Percentiles rank a stretch among this genome's conserved stretches.
These are phyloP conservation scores for Mortierella sp. DNA, from an alignment of 371 early-diverging fungal genomes.

Conservation along the genomic window DNA sequence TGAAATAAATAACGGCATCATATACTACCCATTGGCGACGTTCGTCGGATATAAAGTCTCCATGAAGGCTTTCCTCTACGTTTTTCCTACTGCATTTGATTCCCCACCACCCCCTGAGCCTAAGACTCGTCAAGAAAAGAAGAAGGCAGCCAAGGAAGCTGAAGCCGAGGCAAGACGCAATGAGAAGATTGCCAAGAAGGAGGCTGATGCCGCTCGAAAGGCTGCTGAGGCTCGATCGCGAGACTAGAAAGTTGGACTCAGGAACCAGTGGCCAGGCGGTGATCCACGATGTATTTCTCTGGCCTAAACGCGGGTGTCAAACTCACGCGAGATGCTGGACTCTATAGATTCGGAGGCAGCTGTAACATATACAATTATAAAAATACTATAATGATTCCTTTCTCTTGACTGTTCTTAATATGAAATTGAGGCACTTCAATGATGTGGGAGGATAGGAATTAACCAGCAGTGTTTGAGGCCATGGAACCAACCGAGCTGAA, in stretches of 20 bases:
- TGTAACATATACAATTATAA: neutral
- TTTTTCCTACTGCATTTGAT: slow-evolving; percentile 45
- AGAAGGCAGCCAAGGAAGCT: slow-evolving; percentile 45
- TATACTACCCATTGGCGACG: slow-evolving; percentile 37
- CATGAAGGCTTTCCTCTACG: slow-evolving; percentile 22
- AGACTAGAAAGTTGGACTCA: slow-evolving; percentile 4
- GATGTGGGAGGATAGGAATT: too few species aligned
- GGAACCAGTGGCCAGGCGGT: too few species aligned
- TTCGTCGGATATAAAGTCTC: slow-evolving; percentile 36
- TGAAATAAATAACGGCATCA: slow-evolving; percentile 35
- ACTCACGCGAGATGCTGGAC: neutral
- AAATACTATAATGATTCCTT: neutral
- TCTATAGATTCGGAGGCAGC: neutral
- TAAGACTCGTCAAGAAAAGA: slow-evolving; percentile 51
- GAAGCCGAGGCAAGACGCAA: slow-evolving; percentile 25
- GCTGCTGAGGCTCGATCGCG: slow-evolving; percentile 31
- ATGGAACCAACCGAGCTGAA: too few species aligned
- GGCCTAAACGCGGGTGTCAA: neutral
- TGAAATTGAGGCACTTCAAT: too few species aligned
- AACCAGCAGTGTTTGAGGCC: too few species aligned
- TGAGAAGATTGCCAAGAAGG: slow-evolving; percentile 24
- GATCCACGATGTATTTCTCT: neutral
- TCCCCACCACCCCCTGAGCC: slow-evolving; percentile 39
- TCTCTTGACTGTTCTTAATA: too few species aligned
- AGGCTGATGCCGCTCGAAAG: slow-evolving; percentile 52